phyloP scores from a whole-genome alignment of 129 eudicot genomes.

The Sambucus nigra region DNA sequence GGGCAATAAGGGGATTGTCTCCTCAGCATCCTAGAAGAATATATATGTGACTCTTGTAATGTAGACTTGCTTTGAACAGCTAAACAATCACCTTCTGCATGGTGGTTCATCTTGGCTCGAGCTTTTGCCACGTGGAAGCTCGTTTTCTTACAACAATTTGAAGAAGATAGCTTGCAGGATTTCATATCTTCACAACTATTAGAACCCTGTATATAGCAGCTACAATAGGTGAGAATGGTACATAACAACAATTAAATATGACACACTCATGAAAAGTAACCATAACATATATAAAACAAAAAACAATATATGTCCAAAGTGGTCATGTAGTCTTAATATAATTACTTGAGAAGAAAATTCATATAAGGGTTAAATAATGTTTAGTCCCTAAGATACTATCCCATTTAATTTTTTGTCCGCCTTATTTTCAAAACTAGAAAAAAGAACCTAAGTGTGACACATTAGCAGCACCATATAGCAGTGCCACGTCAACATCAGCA shows the following conservation, averaged over 20 bases:
- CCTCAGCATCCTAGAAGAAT: conserved; percentile 30
- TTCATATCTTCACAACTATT: conserved; percentile 21
- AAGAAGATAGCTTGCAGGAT: conserved; percentile 15
- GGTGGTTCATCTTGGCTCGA: conserved; percentile 11
- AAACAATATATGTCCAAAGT: background rate
- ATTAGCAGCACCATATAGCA: no score
- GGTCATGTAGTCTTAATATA: background rate
- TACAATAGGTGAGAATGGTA: conserved; percentile 11
- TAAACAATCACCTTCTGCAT: conserved; percentile 17
- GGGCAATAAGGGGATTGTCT: conserved; percentile 41
- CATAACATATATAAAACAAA: background rate
- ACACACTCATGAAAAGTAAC: background rate
- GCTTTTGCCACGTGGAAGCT: conserved; percentile 15
- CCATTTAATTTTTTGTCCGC: no score
- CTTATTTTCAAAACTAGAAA: no score
- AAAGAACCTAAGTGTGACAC: no score
- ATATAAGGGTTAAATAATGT: no score
- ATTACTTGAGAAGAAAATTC: no score
- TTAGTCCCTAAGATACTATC: no score
- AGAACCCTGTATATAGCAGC: conserved; percentile 22
- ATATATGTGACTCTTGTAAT: conserved; percentile 19
- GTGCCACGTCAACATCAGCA: no score
- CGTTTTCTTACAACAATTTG: conserved; percentile 20
- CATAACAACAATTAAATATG: background rate
- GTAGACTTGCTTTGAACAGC: conserved; percentile 20